Evolutionary conservation across 2,329 filamentous ascomycete genomes (phyloP).

Genomic region (Grosmannia serpens): DNA sequence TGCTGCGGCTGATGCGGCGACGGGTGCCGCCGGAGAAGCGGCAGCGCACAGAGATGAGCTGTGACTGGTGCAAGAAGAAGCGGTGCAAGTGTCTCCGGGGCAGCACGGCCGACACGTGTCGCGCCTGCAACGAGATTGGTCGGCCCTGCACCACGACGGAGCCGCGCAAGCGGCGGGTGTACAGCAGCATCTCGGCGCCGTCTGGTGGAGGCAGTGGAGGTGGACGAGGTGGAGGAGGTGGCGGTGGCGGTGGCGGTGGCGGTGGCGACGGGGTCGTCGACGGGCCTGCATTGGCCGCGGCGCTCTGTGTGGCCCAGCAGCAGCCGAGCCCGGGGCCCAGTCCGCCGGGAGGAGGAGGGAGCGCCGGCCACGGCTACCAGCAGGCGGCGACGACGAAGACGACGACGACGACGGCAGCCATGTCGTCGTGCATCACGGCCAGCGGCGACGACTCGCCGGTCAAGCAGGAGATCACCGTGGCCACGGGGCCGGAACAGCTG

Average conservation of each 20-base stretch:
- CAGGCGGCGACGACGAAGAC: not conserved
- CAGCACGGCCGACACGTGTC: slow-evolving; percentile 10
- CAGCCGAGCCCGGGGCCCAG: not conserved
- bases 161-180: slow-evolving; percentile 11
- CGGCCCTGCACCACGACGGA: slow-evolving; percentile 12
- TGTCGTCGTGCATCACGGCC: not conserved
- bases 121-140: slow-evolving; percentile 11
- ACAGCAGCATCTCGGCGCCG: slow-evolving; percentile 6
- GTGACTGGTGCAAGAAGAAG: slow-evolving; percentile 15
- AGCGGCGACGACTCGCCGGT: not conserved
- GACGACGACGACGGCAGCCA: not conserved
- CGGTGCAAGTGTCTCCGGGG: slow-evolving; percentile 13
- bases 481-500: not conserved
- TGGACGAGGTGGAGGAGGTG: not conserved
- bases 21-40: slow-evolving; percentile 13
- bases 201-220: not conserved
- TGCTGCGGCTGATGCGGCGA: slow-evolving; percentile 12
- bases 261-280: no score
- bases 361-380: not conserved
- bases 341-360: not conserved
- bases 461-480: slow-evolving; percentile 1
- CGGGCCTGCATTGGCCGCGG: no score
- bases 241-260: not conserved
- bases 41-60: slow-evolving; percentile 14
- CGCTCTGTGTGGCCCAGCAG: no score